Evolutionary conservation across 2,329 filamentous ascomycete species (phyloP), one percentile per base, ranked within the genome.

Genomic region (Aspergillus transmontanensis): DNA sequence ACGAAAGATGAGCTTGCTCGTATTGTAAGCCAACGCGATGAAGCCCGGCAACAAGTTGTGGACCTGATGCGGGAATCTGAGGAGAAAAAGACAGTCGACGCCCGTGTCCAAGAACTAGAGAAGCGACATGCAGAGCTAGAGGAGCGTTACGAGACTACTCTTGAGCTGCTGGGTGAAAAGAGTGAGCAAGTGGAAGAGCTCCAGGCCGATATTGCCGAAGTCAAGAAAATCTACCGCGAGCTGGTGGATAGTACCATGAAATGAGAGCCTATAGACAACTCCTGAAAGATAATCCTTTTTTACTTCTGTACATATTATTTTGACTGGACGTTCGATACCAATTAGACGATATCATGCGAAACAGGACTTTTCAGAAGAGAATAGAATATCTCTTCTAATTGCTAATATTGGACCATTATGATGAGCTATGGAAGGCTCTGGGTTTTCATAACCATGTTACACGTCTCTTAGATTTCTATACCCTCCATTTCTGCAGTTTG

Each of bases 131-230:
- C 80, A 32, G 86, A 87, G 48, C 82, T 97, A 67, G 89, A 92
- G 72, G 83, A 87, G 66, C 85, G 94, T 71, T 97, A 98, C 75
- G 89, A 96, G 75, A 95, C 93, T 16, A 96, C 93, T 64, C 83
- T 99, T 59, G 94, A 98, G 81, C 90, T 98, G 88, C 81, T 99
- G 61, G 95, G 95, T 1, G 95, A 99, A 85, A 97, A 97, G 86
- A 97, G 93, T 77, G 95, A 99, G 83, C 82, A 90, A 73, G 94
- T 97, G 2, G 93, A 97, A 74, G 95, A 99, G 83, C 82, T 99
- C 69, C 88, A 85, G 77, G 90, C 91, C 14, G 95, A 98, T 82
- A 91, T 99, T 59, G 84, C 89, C 68, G 95, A 99, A 82, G 85
- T 99, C 76, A 99, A 99, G 83, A 90, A 89, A 73, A 97, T 99